Evolutionary conservation across 768 basidiomycete genomes (phyloP).

Genomic region (Russula sp.): DNA sequence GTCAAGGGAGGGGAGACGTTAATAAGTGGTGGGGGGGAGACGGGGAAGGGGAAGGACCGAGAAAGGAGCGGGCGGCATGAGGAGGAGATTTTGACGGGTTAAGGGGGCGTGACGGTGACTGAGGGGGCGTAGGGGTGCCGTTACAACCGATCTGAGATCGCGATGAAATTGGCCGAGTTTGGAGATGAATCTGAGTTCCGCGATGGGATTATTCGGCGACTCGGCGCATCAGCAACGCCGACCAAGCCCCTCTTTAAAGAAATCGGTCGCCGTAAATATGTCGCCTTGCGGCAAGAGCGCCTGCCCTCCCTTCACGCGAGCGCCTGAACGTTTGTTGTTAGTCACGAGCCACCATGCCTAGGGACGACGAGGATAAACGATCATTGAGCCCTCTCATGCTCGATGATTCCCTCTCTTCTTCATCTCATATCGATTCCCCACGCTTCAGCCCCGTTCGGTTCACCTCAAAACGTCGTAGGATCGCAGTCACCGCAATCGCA

Average conservation of each 20-base stretch:
- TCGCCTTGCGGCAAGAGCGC: too few species aligned
- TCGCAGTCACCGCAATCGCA: background rate
- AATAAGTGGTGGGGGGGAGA: background rate
- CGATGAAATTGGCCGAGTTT: background rate
- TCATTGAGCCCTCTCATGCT: constrained; percentile 3
- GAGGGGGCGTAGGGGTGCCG: background rate
- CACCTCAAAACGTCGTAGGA: constrained; percentile 10
- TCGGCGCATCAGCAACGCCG: too few species aligned
- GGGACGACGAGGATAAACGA: background rate
- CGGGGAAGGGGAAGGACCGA: background rate
- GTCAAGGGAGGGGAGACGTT: background rate
- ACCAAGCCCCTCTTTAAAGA: too few species aligned
- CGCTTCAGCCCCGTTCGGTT: background rate
- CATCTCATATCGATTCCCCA: constrained; percentile 2
- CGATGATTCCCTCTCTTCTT: background rate
- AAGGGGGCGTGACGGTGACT: constrained; percentile 9
- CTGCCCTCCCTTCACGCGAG: too few species aligned
- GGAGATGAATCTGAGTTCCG: too few species aligned
- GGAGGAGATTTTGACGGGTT: background rate
- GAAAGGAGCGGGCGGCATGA: background rate
- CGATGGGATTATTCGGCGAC: too few species aligned
- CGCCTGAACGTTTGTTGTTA: background rate
- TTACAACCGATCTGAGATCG: constrained; percentile 7
- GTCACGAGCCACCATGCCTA: background rate
- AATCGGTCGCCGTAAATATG: too few species aligned